Evolutionary conservation across 192 early-diverging fungal genomes (phyloP).

Genomic region (Backusella mclennaniae): DNA sequence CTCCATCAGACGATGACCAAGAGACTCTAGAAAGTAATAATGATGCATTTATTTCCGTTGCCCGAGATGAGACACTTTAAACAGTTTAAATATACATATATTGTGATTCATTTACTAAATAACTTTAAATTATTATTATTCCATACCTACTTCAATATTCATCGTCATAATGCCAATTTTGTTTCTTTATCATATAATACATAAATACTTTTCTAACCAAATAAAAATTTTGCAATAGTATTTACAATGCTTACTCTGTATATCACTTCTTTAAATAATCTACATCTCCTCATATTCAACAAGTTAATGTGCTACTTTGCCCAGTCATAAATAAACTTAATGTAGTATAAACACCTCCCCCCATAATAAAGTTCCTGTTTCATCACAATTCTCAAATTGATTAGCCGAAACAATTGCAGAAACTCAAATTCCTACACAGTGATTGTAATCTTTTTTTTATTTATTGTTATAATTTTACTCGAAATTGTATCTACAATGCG

Average conservation of each 20-base stretch:
- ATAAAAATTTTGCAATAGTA: neutral
- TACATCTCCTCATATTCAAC: neutral
- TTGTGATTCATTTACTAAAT: constrained; percentile 19
- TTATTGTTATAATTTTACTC: neutral
- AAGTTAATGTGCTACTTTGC: neutral
- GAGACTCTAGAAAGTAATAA: neutral
- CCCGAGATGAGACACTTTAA: neutral
- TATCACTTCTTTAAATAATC: neutral
- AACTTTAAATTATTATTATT: neutral
- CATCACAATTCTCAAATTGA: neutral
- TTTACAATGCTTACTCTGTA: neutral
- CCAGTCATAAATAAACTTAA: too few species aligned
- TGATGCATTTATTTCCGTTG: neutral
- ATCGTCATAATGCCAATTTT: neutral
- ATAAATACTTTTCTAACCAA: neutral
- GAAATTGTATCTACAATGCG: neutral
- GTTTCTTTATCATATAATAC: neutral
- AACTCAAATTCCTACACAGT: too few species aligned
- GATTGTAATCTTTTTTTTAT: too few species aligned
- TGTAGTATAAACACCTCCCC: too few species aligned
- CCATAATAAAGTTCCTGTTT: neutral
- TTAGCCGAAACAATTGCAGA: neutral
- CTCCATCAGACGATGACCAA: neutral
- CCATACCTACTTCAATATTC: neutral
- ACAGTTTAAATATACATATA: constrained; percentile 40